phyloP scores from a whole-genome alignment of 2,329 filamentous ascomycete species.

The Phaeomoniella chlamydospora region DNA sequence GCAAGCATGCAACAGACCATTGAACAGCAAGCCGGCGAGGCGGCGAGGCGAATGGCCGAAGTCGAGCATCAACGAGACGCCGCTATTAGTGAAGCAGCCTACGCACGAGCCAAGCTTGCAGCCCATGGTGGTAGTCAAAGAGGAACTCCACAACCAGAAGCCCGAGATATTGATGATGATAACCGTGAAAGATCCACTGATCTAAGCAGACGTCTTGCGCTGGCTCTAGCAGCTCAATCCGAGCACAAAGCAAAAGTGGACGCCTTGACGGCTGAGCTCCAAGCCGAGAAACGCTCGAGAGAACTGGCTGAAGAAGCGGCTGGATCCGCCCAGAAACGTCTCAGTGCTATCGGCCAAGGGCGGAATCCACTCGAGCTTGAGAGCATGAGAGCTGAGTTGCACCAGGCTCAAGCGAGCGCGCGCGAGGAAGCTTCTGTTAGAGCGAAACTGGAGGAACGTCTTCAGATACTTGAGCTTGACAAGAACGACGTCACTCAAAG shows the following conservation, averaged over 20 bases:
- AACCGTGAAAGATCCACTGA: conserved; percentile 54
- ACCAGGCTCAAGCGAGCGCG: conserved; percentile 61
- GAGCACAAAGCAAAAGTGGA: conserved; percentile 71
- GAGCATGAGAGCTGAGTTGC: conserved; percentile 69
- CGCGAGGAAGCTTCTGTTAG: conserved; percentile 69
- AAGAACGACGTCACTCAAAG: conserved; percentile 62
- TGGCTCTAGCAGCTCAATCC: conserved; percentile 61
- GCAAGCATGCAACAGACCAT: conserved; percentile 80
- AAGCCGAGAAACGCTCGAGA: conserved; percentile 66
- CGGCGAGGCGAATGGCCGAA: conserved; percentile 81
- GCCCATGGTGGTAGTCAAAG: conserved; percentile 47
- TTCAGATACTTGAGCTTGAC: conserved; percentile 69
- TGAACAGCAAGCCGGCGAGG: conserved; percentile 71
- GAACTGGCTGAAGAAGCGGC: conserved; percentile 80
- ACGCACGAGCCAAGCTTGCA: conserved; percentile 83
- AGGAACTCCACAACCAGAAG: conserved; percentile 45
- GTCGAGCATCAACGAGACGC: conserved; percentile 88
- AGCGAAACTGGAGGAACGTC: conserved; percentile 59
- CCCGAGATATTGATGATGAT: conserved; percentile 41
- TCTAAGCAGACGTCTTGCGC: conserved; percentile 68
- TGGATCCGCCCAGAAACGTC: conserved; percentile 66
- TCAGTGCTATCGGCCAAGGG: conserved; percentile 72
- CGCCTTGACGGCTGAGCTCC: conserved; percentile 52
- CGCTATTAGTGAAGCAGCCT: conserved; percentile 88
- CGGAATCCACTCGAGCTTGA: conserved; percentile 75